Evolutionary conservation across 768 basidiomycete species (phyloP).

Genomic region (Brasilioporus rufonigricans): DNA sequence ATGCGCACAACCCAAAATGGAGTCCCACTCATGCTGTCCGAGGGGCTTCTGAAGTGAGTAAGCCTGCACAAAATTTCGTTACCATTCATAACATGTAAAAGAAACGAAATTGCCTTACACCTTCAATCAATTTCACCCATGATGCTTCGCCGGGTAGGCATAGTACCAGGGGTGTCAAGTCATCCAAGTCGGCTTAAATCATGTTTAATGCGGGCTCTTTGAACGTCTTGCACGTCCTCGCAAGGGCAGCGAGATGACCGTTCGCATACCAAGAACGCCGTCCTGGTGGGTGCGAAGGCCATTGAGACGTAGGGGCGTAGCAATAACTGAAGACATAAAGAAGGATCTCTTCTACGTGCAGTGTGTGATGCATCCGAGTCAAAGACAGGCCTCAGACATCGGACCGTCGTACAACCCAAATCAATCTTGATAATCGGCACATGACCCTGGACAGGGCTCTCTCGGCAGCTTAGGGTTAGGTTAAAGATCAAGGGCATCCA

Average conservation of each 20-base stretch:
- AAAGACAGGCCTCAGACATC: too few species aligned
- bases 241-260: not conserved
- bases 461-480: not conserved
- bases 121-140: not conserved
- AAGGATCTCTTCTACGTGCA: too few species aligned
- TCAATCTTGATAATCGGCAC: too few species aligned
- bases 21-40: not conserved
- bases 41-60: not conserved
- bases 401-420: too few species aligned
- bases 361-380: too few species aligned
- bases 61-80: not conserved
- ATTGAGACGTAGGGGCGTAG: too few species aligned
- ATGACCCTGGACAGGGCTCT: not conserved
- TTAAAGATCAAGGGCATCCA: constrained; percentile 37
- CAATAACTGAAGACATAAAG: too few species aligned
- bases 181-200: not conserved
- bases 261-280: too few species aligned
- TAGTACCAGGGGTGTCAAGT: not conserved
- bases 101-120: not conserved
- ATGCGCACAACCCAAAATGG: not conserved
- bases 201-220: not conserved
- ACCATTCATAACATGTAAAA: not conserved
- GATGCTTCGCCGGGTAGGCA: not conserved
- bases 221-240: too few species aligned
- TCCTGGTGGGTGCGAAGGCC: too few species aligned